phyloP scores from a whole-genome alignment of 805 yeast species.

The Kazachstania kunashirensis region DNA sequence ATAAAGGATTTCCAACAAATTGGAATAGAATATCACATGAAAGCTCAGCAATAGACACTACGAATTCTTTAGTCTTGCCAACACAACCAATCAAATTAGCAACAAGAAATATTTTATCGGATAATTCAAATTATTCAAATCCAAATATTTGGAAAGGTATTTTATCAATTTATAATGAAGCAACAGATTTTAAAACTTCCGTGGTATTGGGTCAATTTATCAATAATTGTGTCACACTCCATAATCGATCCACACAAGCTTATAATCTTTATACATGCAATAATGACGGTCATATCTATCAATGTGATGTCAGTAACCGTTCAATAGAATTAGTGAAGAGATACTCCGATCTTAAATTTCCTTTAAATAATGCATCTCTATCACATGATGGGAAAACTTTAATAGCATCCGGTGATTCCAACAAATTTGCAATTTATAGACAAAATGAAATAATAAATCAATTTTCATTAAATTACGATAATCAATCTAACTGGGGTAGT shows the following conservation, averaged over 20 bases:
- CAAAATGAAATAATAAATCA: slow-evolving; percentile 28
- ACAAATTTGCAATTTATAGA: slow-evolving; percentile 46
- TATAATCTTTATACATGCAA: slow-evolving; percentile 66
- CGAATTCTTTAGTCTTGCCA: slow-evolving; percentile 6
- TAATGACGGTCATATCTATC: slow-evolving; percentile 67
- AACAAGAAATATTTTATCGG: slow-evolving; percentile 20
- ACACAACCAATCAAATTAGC: slow-evolving; percentile 25
- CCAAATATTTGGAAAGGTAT: slow-evolving; percentile 43
- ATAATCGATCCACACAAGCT: slow-evolving; percentile 34
- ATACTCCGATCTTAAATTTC: slow-evolving; percentile 45
- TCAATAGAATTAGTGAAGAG: slow-evolving; percentile 35
- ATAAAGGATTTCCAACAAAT: slow-evolving; percentile 23
- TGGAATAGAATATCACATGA: slow-evolving; percentile 17
- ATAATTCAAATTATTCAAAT: slow-evolving; percentile 25
- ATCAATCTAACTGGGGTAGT: slow-evolving; percentile 25
- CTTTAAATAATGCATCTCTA: slow-evolving; percentile 64
- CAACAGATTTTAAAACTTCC: slow-evolving; percentile 38
- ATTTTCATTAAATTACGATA: slow-evolving; percentile 23
- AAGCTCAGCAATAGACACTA: background rate
- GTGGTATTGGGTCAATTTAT: slow-evolving; percentile 69
- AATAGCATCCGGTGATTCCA: slow-evolving; percentile 70
- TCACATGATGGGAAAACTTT: slow-evolving; percentile 53
- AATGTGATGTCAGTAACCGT: slow-evolving; percentile 45
- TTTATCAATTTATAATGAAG: slow-evolving; percentile 35
- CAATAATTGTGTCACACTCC: slow-evolving; percentile 64